phyloP scores from a whole-genome alignment of 768 basidiomycete species.

The Kwoniella mangroviensis region DNA sequence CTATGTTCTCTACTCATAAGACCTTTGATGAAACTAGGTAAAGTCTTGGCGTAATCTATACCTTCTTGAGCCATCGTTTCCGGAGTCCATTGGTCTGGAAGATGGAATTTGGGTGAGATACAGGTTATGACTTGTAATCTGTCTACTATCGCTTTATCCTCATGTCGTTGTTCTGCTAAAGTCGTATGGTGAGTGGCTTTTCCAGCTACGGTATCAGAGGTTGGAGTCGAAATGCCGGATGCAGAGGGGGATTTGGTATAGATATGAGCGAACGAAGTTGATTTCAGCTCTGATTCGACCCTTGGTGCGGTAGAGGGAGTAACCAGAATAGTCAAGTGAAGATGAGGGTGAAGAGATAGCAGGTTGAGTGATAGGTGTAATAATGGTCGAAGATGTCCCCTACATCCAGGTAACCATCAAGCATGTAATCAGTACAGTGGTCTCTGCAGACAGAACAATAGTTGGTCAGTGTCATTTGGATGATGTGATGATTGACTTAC shows the following conservation, averaged over 20 bases:
- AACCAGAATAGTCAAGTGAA: constrained; percentile 34
- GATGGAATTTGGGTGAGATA: constrained; percentile 8
- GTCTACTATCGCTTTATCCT: constrained; percentile 5
- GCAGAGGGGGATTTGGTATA: constrained; percentile 5
- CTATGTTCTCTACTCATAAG: constrained; percentile 14
- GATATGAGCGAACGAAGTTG: constrained; percentile 19
- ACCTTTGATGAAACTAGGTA: constrained; percentile 21
- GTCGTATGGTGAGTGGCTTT: neutral
- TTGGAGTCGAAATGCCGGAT: constrained; percentile 3
- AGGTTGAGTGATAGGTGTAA: constrained; percentile 26
- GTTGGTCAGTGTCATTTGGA: neutral
- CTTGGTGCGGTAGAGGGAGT: constrained; percentile 11
- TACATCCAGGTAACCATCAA: neutral
- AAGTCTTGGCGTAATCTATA: constrained; percentile 24
- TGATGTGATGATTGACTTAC: constrained; percentile 16
- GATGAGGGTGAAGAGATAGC: constrained; percentile 18
- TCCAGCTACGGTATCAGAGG: neutral
- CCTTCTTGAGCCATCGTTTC: constrained; percentile 23
- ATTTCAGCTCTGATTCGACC: constrained; percentile 31
- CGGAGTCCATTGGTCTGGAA: neutral
- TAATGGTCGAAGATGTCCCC: constrained; percentile 28
- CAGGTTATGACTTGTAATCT: constrained; percentile 21
- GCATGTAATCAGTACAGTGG: neutral
- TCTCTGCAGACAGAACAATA: no score
- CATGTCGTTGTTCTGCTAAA: neutral